Conservation (phyloP, 1,284 basidiomycete species). For the Ganoderma leucocontextum region DNA sequence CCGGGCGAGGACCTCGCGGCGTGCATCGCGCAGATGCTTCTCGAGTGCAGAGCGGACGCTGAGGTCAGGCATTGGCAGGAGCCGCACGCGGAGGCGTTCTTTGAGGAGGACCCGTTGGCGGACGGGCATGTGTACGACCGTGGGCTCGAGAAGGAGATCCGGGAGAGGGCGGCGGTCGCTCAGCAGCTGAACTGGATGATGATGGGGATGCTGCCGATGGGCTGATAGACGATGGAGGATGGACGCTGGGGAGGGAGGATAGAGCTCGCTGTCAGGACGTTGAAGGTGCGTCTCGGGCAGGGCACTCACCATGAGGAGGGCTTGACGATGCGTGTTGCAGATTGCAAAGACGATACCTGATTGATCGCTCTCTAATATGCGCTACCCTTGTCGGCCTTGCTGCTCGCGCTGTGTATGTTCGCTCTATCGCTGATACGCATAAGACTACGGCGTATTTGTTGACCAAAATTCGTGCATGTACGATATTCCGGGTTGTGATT, state of each 20-base stretch:
- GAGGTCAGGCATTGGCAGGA: neutral
- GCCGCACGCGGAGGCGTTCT: neutral
- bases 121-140: conserved; percentile 5
- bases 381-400: neutral
- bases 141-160: conserved; percentile 2
- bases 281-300: neutral
- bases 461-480: neutral
- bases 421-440: neutral
- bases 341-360: neutral
- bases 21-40: conserved; percentile 5
- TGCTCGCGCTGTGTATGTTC: neutral
- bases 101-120: neutral
- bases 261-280: neutral
- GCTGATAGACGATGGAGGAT: neutral
- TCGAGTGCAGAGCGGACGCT: neutral
- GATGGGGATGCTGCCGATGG: conserved; percentile 6
- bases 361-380: neutral
- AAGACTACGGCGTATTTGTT: neutral
- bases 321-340: neutral
- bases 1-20: conserved; percentile 1
- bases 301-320: neutral
- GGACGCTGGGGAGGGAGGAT: neutral
- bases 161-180: conserved; percentile 1
- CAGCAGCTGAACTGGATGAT: conserved; percentile 7
- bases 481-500: neutral